Percentiles rank a stretch among this genome's conserved stretches.
These are phyloP conservation scores for Clohesyomyces aquaticus DNA, from an alignment of 495 filamentous ascomycete species.

Conservation along the genomic window DNA sequence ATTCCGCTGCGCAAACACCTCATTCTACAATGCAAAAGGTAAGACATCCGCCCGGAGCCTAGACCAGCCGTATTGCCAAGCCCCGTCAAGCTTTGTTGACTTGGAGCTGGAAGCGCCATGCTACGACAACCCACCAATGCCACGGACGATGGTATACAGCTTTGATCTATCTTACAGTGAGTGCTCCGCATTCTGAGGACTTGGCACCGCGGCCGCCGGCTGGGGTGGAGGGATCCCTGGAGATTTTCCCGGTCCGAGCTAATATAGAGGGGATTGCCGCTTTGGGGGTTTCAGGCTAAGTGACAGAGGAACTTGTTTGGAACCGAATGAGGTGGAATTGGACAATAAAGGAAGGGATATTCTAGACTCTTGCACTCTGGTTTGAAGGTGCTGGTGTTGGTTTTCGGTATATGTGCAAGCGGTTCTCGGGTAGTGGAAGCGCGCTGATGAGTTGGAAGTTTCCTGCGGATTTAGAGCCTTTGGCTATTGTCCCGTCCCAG, in stretches of 20 bases:
- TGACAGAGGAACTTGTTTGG: background rate
- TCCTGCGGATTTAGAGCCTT: no score
- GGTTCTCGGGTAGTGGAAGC: no score
- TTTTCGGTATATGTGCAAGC: no score
- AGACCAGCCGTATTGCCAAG: background rate
- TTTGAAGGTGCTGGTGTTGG: background rate
- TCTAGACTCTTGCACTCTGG: background rate
- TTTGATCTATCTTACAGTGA: slow-evolving; percentile 14
- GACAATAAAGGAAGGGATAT: background rate
- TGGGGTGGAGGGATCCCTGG: slow-evolving; percentile 3
- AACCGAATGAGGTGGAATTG: background rate
- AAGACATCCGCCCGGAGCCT: slow-evolving; percentile 9
- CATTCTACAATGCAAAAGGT: background rate
- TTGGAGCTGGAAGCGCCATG: background rate
- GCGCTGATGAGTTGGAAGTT: background rate
- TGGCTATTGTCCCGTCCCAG: no score
- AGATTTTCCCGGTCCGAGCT: background rate
- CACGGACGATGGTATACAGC: background rate
- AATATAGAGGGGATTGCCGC: background rate
- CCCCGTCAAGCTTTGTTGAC: background rate
- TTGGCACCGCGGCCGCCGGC: background rate
- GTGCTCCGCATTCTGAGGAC: background rate
- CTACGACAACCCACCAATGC: background rate
- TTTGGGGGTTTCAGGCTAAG: slow-evolving; percentile 15
- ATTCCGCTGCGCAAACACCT: background rate